phyloP scores from a whole-genome alignment of 1,139 yeast genomes.

The Geotrichum bryndzae region DNA sequence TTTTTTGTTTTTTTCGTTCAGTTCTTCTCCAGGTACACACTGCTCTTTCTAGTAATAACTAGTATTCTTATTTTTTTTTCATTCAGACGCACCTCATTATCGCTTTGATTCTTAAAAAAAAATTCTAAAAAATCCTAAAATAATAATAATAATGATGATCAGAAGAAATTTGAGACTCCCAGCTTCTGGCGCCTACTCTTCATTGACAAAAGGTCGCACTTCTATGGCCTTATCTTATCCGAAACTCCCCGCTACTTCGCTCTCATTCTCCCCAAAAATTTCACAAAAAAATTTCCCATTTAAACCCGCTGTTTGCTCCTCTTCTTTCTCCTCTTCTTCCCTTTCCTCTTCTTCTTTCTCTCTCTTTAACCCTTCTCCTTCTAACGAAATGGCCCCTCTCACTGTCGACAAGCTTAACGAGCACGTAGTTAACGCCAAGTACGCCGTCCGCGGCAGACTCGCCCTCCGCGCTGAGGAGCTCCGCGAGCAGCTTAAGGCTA shows the following conservation, averaged over 20 bases:
- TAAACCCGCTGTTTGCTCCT: background rate
- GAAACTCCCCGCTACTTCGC: background rate
- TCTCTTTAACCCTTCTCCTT: background rate
- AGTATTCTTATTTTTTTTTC: background rate
- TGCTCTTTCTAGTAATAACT: background rate
- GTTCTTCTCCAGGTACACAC: background rate
- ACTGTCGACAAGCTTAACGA: constrained; percentile 56
- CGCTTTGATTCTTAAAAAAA: too few species aligned
- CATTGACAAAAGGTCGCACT: background rate
- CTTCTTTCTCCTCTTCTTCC: background rate
- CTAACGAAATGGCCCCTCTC: constrained; percentile 14
- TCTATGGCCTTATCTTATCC: background rate
- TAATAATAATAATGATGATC: background rate
- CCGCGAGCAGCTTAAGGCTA: constrained; percentile 45
- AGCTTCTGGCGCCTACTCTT: background rate
- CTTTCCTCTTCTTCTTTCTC: background rate
- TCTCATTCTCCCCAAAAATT: background rate
- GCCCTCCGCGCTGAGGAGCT: constrained; percentile 92
- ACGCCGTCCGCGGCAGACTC: constrained; percentile 90
- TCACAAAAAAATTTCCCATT: background rate
- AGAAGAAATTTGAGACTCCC: background rate
- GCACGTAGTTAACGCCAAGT: constrained; percentile 74
- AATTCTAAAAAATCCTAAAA: too few species aligned
- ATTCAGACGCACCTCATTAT: background rate
- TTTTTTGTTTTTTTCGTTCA: background rate